Conservation (phyloP, 495 filamentous ascomycete species). For the Podospora australis region DNA sequence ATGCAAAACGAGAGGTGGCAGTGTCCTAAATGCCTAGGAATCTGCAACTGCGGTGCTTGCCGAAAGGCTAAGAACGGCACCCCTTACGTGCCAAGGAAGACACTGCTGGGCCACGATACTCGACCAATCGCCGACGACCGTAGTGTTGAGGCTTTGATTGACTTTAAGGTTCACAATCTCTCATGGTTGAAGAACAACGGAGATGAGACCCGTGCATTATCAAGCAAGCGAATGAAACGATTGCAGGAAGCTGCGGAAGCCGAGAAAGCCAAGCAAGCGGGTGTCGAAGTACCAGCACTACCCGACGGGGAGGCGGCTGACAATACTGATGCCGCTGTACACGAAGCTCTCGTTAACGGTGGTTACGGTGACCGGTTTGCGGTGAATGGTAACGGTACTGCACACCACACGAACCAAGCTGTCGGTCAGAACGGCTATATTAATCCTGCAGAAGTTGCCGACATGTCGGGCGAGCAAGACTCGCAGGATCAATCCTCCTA, state of each 20-base stretch:
- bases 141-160: conserved; percentile 78
- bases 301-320: conserved; percentile 25
- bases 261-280: conserved; percentile 43
- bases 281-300: conserved; percentile 20
- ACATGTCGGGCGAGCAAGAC: conserved; percentile 24
- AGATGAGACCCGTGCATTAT: conserved; percentile 44
- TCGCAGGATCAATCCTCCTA: conserved; percentile 38
- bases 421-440: conserved; percentile 6
- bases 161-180: conserved; percentile 77
- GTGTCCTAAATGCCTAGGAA: conserved; percentile 76
- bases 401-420: conserved; percentile 7
- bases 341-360: conserved; percentile 26
- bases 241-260: conserved; percentile 46
- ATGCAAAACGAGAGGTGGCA: conserved; percentile 77
- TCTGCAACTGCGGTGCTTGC: conserved; percentile 80
- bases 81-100: conserved; percentile 78
- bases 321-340: conserved; percentile 27
- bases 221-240: conserved; percentile 45
- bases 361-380: conserved; percentile 31
- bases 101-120: conserved; percentile 83
- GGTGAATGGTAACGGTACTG: conserved; percentile 6
- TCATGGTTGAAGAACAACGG: conserved; percentile 57
- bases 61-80: conserved; percentile 37
- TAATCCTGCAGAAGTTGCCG: conserved; percentile 17
- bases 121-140: conserved; percentile 79